Evolutionary conservation across 2,329 filamentous ascomycete species (phyloP).

Genomic region (Aspergillus jensenii): DNA sequence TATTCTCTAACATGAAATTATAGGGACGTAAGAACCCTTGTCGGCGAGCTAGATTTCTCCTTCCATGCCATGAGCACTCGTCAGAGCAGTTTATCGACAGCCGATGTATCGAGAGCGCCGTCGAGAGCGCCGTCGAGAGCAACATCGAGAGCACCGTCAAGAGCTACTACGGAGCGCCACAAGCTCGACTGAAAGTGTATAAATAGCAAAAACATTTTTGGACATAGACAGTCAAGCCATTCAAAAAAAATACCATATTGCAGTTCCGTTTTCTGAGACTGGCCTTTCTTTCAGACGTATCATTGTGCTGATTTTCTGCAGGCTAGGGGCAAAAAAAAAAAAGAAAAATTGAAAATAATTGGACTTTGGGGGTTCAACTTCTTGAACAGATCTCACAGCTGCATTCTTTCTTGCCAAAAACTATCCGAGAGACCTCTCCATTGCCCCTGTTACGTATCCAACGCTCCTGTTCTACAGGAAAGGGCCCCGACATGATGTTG

Average conservation of each 20-base stretch:
- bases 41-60: conserved; percentile 74
- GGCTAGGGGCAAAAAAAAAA: background rate
- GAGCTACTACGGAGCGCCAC: conserved; percentile 23
- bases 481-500: background rate
- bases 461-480: background rate
- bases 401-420: background rate
- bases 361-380: background rate
- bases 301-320: background rate
- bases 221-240: conserved; percentile 2
- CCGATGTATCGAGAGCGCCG: conserved; percentile 21
- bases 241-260: background rate
- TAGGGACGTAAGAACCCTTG: conserved; percentile 62
- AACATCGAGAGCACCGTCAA: conserved; percentile 18
- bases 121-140: conserved; percentile 20
- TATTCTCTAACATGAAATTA: background rate
- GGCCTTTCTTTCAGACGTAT: background rate
- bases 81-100: conserved; percentile 24
- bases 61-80: conserved; percentile 55
- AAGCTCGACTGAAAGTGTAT: conserved; percentile 26
- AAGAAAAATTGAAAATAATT: background rate
- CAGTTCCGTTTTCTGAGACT: background rate
- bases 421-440: background rate
- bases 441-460: background rate
- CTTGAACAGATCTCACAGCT: background rate
- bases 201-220: background rate